Base-by-base conservation (phyloP, 164 flowering plant genomes). In the Akebia trifoliata region DNA sequence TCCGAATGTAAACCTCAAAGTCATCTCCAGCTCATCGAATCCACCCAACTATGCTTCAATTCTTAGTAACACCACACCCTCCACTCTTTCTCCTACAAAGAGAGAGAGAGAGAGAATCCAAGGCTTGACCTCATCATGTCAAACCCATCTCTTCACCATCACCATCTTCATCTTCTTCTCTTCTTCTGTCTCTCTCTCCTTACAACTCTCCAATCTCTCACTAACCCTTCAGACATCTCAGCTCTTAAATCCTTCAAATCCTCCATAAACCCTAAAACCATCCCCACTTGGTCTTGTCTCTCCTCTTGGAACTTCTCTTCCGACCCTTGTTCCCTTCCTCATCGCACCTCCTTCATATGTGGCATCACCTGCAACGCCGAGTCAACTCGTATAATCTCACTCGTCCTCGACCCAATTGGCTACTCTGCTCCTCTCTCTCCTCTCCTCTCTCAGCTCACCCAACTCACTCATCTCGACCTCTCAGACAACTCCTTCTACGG, bases 351-450 rank as follows among this genome's bases (percentile, higher is more conserved):
- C 72, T 86, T 86, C 81, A 60, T 72, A 39, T 84, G 90, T 52
- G 87, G 83, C 59, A 28, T 86, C 71, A 48, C 83, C 50, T 84
- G 95, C 76, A 47, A 65, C 36, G 26, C 73, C 15, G 82, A 67
- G 69, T 60, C 83, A 14, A 38, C 76, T 38, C 72, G 85, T 0
- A 67, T 86, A 67, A 72, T 51, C 34, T 60, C 78, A 17, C 59
- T 86, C 72, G 72, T 74, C 26, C 85, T 86, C 47, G 95, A 86
- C 66, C 76, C 86, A 1, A 78, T 68, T 28, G 83, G 82, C 18
- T 86, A 86, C 78, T 72, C 85, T 0, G 95, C 83, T 50, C 57
- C 64, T 3, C 75, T 91, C 71, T 50, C 84, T 24, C 91, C 93
- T 0, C 74, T 75, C 65, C 30, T 90, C 21, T 85, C 91, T 50